These are phyloP conservation scores for Dianthus caryophyllus DNA, from an alignment of 148 eudicot species.

Conservation along the genomic window DNA sequence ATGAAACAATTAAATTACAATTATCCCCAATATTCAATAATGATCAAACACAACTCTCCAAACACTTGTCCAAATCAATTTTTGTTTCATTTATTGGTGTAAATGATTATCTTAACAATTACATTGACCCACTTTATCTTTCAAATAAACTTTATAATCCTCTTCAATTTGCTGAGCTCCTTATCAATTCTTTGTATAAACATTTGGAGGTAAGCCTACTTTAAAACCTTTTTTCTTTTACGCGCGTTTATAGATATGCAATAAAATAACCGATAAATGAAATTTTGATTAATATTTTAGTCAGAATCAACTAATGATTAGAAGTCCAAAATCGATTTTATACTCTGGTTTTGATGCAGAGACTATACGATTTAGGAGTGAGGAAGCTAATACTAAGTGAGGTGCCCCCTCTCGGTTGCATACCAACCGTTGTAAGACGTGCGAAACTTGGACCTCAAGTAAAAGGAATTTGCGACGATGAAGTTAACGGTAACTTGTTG, in stretches of 20 bases:
- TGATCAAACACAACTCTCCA: conserved; percentile 7
- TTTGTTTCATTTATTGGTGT: conserved; percentile 33
- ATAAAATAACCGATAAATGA: too few relatives aligned
- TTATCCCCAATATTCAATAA: conserved; percentile 12
- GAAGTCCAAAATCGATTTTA: too few relatives aligned
- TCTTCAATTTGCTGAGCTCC: conserved; percentile 34
- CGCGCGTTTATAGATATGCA: too few relatives aligned
- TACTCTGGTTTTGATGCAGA: conserved; percentile 26
- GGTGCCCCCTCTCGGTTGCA: conserved; percentile 55
- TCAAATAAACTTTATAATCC: conserved; percentile 20
- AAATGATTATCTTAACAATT: conserved; percentile 44
- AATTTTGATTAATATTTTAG: too few relatives aligned
- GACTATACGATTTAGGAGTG: conserved; percentile 38
- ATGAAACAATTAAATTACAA: conserved; percentile 26
- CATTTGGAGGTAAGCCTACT: conserved; percentile 32
- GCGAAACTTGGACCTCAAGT: conserved; percentile 10
- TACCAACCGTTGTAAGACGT: conserved; percentile 21
- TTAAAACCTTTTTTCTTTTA: too few relatives aligned
- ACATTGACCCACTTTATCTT: conserved; percentile 17
- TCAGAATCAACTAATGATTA: too few relatives aligned
- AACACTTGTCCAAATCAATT: conserved; percentile 41
- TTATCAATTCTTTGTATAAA: conserved; percentile 26
- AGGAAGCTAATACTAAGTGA: conserved; percentile 50
- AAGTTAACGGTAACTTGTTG: conserved; percentile 26
- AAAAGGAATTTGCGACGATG: conserved; percentile 39